phyloP scores from a whole-genome alignment of 1,284 basidiomycete species.

The Ganoderma meredithae region DNA sequence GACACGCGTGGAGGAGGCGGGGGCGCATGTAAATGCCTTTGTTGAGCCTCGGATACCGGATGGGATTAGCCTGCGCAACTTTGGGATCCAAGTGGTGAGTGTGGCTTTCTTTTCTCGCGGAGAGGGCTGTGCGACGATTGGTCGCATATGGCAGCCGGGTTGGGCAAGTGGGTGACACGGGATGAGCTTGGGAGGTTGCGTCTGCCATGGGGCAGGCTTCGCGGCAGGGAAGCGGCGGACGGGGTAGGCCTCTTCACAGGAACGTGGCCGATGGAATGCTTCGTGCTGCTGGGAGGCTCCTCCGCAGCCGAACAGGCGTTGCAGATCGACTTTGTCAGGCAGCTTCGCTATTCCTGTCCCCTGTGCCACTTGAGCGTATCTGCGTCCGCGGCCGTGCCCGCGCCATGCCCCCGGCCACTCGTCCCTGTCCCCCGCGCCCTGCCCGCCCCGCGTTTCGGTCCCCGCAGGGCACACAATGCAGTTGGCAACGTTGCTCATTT shows the following conservation, averaged over 20 bases:
- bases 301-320: slow-evolving; percentile 20
- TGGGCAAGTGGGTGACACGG: slow-evolving; percentile 16
- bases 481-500: slow-evolving; percentile 24
- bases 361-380: slow-evolving; percentile 2
- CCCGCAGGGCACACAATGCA: background rate
- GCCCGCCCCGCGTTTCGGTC: background rate
- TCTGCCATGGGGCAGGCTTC: slow-evolving; percentile 14
- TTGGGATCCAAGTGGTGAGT: slow-evolving; percentile 84
- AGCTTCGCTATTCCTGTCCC: slow-evolving; percentile 11
- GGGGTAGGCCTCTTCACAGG: slow-evolving; percentile 24
- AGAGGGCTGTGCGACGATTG: slow-evolving; percentile 16
- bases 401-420: slow-evolving; percentile 7
- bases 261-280: slow-evolving; percentile 19
- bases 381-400: slow-evolving; percentile 5
- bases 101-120: slow-evolving; percentile 24
- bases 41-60: slow-evolving; percentile 72
- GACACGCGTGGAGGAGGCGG: slow-evolving; percentile 41
- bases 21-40: slow-evolving; percentile 62
- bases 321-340: slow-evolving; percentile 26
- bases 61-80: slow-evolving; percentile 80
- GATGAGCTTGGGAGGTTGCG: slow-evolving; percentile 17
- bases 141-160: slow-evolving; percentile 11
- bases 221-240: slow-evolving; percentile 18
- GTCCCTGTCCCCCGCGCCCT: slow-evolving; percentile 3
- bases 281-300: slow-evolving; percentile 17